phyloP scores from a whole-genome alignment of 2,329 filamentous ascomycete species.

The Pseudogymnoascus sp. region DNA sequence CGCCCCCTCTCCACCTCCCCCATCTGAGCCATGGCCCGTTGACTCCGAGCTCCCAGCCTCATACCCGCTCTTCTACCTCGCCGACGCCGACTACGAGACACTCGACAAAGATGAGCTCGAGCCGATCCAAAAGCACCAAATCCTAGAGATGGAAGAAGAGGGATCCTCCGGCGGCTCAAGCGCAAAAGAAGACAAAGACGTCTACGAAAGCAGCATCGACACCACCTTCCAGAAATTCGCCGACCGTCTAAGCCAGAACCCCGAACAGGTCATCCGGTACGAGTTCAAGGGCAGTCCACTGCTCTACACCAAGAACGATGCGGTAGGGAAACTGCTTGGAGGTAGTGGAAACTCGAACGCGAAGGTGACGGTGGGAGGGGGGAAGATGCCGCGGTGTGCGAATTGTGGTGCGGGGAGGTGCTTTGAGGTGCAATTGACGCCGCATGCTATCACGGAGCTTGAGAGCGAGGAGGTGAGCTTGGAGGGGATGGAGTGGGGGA shows the following conservation, averaged over 20 bases:
- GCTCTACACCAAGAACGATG: slow-evolving; percentile 72
- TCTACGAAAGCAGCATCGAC: slow-evolving; percentile 69
- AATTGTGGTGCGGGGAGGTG: slow-evolving; percentile 68
- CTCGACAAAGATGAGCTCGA: slow-evolving; percentile 51
- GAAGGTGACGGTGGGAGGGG: slow-evolving; percentile 24
- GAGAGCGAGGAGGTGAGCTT: slow-evolving; percentile 66
- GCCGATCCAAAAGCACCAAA: slow-evolving; percentile 42
- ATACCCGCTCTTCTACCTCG: slow-evolving; percentile 70
- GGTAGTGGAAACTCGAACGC: slow-evolving; percentile 12
- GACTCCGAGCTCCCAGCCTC: slow-evolving; percentile 56
- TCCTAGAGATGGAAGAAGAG: slow-evolving; percentile 43
- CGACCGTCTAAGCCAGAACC: slow-evolving; percentile 69
- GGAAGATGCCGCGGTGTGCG: slow-evolving; percentile 63
- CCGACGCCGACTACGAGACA: slow-evolving; percentile 87
- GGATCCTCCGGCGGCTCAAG: slow-evolving; percentile 24
- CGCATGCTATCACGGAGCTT: slow-evolving; percentile 80
- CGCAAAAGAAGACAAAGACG: slow-evolving; percentile 57
- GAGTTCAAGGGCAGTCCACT: slow-evolving; percentile 67
- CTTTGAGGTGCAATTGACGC: slow-evolving; percentile 89
- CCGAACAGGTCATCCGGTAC: slow-evolving; percentile 74
- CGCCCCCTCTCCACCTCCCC: slow-evolving; percentile 26
- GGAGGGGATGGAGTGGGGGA: slow-evolving; percentile 98
- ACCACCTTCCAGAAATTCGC: slow-evolving; percentile 74
- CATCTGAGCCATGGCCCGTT: slow-evolving; percentile 66
- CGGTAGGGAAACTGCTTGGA: slow-evolving; percentile 58